Base-by-base conservation (phyloP, 2,329 filamentous ascomycete genomes). In the Diaporthe caulivora region DNA sequence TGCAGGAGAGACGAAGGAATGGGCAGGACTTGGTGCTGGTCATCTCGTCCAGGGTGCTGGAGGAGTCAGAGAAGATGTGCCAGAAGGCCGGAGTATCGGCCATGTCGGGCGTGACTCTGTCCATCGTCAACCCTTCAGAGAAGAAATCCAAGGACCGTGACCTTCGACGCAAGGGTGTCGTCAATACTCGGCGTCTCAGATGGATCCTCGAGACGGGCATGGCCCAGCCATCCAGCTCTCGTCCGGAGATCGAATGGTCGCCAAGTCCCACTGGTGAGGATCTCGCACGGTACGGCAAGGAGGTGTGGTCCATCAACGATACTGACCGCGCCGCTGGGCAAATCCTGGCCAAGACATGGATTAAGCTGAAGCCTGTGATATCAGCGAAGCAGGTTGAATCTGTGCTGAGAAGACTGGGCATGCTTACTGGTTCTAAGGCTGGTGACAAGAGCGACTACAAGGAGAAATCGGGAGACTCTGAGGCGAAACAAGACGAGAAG, bases 161-260 rank as follows among this genome's bases (percentile, higher is more conserved):
- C 24, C 62, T 65, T 3, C 29, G 31, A 1, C 44, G 62, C 3
- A 65, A 65, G 44, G 44, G 44, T 21, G 3, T 3, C 1, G 10
- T 65, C 62, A 65, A 65, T 10, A 65, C 62, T 8, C 21, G 62
- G n/a, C 62, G 62, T 1, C 62, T 65, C 29, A 34, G 42, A 10
- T 10, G 60, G 26, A 37, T 37, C 8, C 1, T 51, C 18, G 31
- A 44, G 13, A 17, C 8, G 13, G 44, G 62, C 8, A 47, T 51
- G 44, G 8, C 26, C n/a, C 26, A 18, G 8, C 13, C 21, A 15
- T 13, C 8, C 44, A 37, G 17, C 7, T 7, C 62, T 13, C 21
- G 21, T 6, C 44, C 29, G 6, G 15, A 24, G 3, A 26, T 65
- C 1, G 11, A 65, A 21, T 65, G 62, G 62, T 9, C 26, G 44